Evolutionary conservation across 306 rosid species (phyloP), one percentile per base, ranked within the genome.

Genomic region (Vicia villosa): DNA sequence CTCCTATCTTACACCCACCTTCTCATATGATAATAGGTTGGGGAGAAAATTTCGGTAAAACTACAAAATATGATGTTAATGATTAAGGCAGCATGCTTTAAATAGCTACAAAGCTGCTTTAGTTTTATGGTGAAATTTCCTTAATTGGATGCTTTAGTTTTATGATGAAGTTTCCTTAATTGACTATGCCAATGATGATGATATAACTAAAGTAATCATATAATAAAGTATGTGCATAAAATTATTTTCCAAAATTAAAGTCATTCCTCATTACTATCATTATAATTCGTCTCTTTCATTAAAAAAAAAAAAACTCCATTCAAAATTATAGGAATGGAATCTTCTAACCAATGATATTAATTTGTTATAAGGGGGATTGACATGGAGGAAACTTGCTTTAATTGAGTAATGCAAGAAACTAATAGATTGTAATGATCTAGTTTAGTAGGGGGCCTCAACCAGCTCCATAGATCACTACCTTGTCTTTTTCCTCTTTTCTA

Each of bases 181-280:
- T 69, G 55, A 69, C 16, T 63, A 63, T 52, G 49, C 10, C 9
- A 42, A 70, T 77, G 60, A 77, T 77, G 60, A 77, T 70, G 71
- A 30, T 28, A 38, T n/a, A 15, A 11, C 34, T 45, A 77, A 77
- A 62, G 76, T 19, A 50, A 5, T 20, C 55, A 15, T 38, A 76
- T 52, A 21, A 45, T 52, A 19, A 51, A 36, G 51, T 36, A 38
- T 21, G 24, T 51, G 12, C 30, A 69, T 34, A 60, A 40, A 63
- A 70, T 32, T 51, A 63, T 63, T 42, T 51, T 62, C 46, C 43
- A 59, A 47, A 74, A 17, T 17, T 60, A 47, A 69, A 59, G 60
- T 14, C 64, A 36, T 76, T 49, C 50, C 47, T 69, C 14, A 42
- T 3, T 2, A 38, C 54, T 65, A 75, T 56, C 16, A 75, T 80